These are phyloP conservation scores for Leucosporidium scottii DNA, from an alignment of 768 basidiomycete genomes.

Conservation along the genomic window DNA sequence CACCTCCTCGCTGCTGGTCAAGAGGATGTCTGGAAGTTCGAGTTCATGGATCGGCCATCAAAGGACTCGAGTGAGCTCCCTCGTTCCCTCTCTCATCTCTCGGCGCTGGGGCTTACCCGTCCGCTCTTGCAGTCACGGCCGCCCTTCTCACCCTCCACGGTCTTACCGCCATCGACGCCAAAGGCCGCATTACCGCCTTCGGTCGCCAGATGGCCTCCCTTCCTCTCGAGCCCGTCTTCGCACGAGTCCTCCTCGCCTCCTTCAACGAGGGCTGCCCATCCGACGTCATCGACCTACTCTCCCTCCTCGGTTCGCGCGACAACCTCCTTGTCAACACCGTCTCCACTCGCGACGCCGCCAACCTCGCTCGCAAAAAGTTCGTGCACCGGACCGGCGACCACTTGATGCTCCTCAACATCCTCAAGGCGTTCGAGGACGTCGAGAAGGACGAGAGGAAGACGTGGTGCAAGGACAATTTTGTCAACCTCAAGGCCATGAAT, in stretches of 20 bases:
- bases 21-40: conserved; percentile 46
- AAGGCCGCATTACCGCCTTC: conserved; percentile 58
- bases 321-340: conserved; percentile 25
- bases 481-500: conserved; percentile 72
- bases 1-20: conserved; percentile 50
- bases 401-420: conserved; percentile 76
- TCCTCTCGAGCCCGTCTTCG: conserved; percentile 79
- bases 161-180: conserved; percentile 67
- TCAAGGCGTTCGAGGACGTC: conserved; percentile 66
- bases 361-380: conserved; percentile 64
- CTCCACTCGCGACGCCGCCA: conserved; percentile 59
- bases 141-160: conserved; percentile 55
- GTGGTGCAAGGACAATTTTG: conserved; percentile 78
- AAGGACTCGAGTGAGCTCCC: conserved; percentile 58
- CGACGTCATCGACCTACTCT: conserved; percentile 77
- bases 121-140: conserved; percentile 20
- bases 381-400: conserved; percentile 82
- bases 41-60: conserved; percentile 84
- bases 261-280: conserved; percentile 61
- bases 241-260: conserved; percentile 73
- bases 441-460: conserved; percentile 40
- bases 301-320: conserved; percentile 64
- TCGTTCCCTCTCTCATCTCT: background rate
- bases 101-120: background rate
- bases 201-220: conserved; percentile 83